Evolutionary conservation across 2,329 filamentous ascomycete genomes (phyloP).

Genomic region (Escovopsis weberi): DNA sequence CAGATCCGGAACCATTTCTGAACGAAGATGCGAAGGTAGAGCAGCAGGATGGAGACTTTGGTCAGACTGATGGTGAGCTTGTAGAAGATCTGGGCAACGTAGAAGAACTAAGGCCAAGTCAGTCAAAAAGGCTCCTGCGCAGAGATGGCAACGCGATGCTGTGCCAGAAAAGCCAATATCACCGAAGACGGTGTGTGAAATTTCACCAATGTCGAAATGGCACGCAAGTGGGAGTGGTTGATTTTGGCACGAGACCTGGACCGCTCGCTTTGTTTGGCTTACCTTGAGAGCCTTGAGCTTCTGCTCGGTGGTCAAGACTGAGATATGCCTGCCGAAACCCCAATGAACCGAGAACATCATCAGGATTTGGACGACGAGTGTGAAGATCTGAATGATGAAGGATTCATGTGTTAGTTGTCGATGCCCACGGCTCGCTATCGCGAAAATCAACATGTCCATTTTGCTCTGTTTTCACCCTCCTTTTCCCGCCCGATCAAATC

Average conservation of each 20-base stretch:
- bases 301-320: conserved; percentile 18
- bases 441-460: no score
- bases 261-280: neutral
- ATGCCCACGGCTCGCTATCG: no score
- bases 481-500: no score
- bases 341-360: conserved; percentile 26
- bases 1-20: conserved; percentile 29
- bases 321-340: conserved; percentile 28
- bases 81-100: conserved; percentile 36
- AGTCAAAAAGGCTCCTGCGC: neutral
- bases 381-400: conserved; percentile 16
- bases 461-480: no score
- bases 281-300: conserved; percentile 24
- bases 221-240: no score
- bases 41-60: conserved; percentile 36
- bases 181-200: no score
- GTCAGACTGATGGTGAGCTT: conserved; percentile 39
- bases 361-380: conserved; percentile 20
- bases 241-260: no score
- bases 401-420: no score
- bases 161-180: no score
- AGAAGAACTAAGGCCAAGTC: conserved; percentile 29
- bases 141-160: neutral
- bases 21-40: conserved; percentile 40
- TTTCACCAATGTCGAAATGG: no score